A percentile compares a stretch with the other conserved stretches of the same genome.
phyloP scores from a whole-genome alignment of 2,329 filamentous ascomycete genomes.

The Cytospora paraplurivora region DNA sequence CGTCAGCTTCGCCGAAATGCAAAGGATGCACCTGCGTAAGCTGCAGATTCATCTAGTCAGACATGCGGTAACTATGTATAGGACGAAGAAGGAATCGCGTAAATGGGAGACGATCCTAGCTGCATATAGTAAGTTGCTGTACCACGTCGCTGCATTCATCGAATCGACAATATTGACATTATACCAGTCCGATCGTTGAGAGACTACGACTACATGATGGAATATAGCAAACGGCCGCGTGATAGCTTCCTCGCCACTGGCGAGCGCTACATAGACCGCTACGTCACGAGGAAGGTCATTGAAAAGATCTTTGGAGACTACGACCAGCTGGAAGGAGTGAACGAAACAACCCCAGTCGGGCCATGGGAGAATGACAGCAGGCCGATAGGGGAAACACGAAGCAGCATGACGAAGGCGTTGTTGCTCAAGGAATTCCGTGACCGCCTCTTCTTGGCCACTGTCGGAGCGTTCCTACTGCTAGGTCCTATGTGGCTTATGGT shows the following conservation, averaged over 20 bases:
- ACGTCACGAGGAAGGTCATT: background rate
- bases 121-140: background rate
- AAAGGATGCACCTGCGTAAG: conserved; percentile 16
- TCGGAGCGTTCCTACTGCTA: conserved; percentile 1
- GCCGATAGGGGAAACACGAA: background rate
- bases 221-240: background rate
- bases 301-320: background rate
- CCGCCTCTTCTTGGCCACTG: background rate
- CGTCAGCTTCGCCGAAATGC: conserved; percentile 19
- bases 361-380: background rate
- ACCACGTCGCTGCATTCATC: background rate
- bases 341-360: background rate
- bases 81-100: background rate
- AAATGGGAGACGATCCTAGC: conserved; percentile 10
- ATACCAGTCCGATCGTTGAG: conserved; percentile 4
- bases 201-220: conserved; percentile 15
- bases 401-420: background rate
- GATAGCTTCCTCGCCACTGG: conserved; percentile 2
- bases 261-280: background rate
- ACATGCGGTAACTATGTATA: conserved; percentile 5
- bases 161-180: background rate
- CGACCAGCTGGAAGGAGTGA: background rate
- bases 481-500: conserved; percentile 20
- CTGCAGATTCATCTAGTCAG: background rate
- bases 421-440: background rate